A percentile compares a stretch with the other conserved stretches of the same genome.
These are phyloP conservation scores for Fusarium poae DNA, from an alignment of 2,329 filamentous ascomycete genomes.

Conservation along the genomic window DNA sequence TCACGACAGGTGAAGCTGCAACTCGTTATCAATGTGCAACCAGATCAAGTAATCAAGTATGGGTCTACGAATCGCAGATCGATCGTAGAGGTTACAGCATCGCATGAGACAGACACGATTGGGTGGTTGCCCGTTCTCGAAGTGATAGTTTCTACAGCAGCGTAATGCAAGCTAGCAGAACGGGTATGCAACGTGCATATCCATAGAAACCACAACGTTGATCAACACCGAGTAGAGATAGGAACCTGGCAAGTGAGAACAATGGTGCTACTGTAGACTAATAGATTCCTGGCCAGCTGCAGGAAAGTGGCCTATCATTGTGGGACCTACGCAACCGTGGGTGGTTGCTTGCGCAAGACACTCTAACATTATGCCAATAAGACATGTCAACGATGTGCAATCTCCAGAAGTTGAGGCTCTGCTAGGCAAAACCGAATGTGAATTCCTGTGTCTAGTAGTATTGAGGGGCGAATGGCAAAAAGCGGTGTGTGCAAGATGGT, in stretches of 20 bases:
- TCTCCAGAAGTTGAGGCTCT: conserved; percentile 42
- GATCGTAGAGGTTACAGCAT: conserved; percentile 16
- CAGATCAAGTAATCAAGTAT: conserved; percentile 6
- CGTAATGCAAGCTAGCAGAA: conserved; percentile 25
- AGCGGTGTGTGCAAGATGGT: conserved; percentile 47
- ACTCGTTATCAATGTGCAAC: conserved; percentile 13
- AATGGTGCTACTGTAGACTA: conserved; percentile 8
- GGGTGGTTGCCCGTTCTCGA: conserved; percentile 17
- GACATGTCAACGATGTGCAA: conserved; percentile 1
- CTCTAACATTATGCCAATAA: conserved; percentile 13
- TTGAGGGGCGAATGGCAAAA: conserved; percentile 40
- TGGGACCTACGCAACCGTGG: conserved; percentile 11
- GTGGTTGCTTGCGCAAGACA: conserved; percentile 8
- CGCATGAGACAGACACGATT: conserved; percentile 15
- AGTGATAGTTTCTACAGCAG: conserved; percentile 16
- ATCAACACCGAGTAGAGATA: conserved; percentile 18
- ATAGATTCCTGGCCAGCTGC: not conserved
- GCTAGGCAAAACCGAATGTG: conserved; percentile 21
- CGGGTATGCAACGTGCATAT: conserved; percentile 11
- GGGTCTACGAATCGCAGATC: conserved; percentile 17
- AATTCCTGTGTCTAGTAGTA: conserved; percentile 7
- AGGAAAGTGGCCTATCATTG: conserved; percentile 10
- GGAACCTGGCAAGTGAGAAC: conserved; percentile 13
- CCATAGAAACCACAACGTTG: conserved; percentile 8
- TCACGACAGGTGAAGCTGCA: conserved; percentile 4